Conservation (phyloP, 2,329 filamentous ascomycete genomes). For the Diaporthe sp. region DNA sequence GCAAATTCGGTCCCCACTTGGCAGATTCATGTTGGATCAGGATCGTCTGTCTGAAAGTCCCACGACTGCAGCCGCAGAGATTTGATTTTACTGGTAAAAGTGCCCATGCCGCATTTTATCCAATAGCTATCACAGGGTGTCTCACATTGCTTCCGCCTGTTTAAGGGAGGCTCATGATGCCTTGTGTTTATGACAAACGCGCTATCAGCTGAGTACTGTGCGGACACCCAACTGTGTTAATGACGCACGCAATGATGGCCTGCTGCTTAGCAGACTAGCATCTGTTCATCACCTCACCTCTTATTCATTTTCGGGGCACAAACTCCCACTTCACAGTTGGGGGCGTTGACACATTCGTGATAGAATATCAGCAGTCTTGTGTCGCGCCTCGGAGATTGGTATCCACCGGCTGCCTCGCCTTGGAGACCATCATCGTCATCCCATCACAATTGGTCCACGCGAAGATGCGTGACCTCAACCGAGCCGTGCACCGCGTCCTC, state of each 20-base stretch:
- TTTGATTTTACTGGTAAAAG: background rate
- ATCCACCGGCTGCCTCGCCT: background rate
- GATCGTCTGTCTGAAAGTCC: background rate
- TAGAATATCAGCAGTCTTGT: background rate
- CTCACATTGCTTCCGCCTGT: background rate
- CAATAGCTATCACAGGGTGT: background rate
- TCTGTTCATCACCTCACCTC: no score
- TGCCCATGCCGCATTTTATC: background rate
- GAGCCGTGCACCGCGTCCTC: background rate
- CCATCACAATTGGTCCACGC: background rate
- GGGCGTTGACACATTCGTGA: background rate
- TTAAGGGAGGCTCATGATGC: background rate
- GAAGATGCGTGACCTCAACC: constrained; percentile 11
- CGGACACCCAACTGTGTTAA: background rate
- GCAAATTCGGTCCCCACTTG: constrained; percentile 15
- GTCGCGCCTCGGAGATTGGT: background rate
- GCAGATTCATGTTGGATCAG: constrained; percentile 5
- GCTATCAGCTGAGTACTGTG: background rate
- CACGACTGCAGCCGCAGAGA: background rate
- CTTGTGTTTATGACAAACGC: background rate
- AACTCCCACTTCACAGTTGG: background rate
- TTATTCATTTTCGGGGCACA: background rate
- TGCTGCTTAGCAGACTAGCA: background rate
- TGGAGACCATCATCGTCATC: background rate
- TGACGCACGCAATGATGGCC: background rate